Evolutionary conservation across 768 basidiomycete species (phyloP), one percentile per base, ranked within the genome.

Genomic region (Plicaturopsis crispa): DNA sequence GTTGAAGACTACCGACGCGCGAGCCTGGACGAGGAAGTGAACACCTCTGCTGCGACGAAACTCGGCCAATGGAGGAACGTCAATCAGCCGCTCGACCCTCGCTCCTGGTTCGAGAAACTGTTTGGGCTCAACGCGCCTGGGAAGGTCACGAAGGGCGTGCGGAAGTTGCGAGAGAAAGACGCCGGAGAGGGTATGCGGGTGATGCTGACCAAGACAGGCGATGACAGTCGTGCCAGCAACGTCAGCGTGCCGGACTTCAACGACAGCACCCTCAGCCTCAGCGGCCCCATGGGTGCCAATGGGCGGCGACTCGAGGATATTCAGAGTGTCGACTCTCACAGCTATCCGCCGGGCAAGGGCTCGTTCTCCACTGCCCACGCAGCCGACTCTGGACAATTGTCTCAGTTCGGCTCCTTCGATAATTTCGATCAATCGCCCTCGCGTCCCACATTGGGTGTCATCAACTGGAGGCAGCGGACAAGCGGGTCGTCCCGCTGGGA

Each of bases 1-100:
- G 67, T 97, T 23, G 94, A 98, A 62, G 94, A 99, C 61, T 93
- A 89, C 55, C 80, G 93, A n/a, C 80, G 94, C 36, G 84, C 84
- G 7, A 50, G 61, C 6, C 70, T 93, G 28, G 94, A 99, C 56
- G 85, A 96, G 44, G 80, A 91, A 52, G 93, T 97, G 48, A 99
- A 99, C 65, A 96, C 80, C 38, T 91, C 87, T 0, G 88, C 93
- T 3, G 81, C 85, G 10, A 97, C 92, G 1, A 88, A 88, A 47
- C 75, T 99, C 8, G 80, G 79, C 5, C 75, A 84, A 31, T 96
- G 90, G 89, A 71, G 70, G 40, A 98, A 99, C 56, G 78, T 91
- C 17, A 99, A 98, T 51, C 81, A 84, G 42, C 85, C 84, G 0
- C 65, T 57, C 4, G 91, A 94, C 56, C 69, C 83, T 0, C 76